A percentile compares a stretch with the other conserved stretches of the same genome.
Conservation (phyloP, 2,329 filamentous ascomycete species). For the Daldinia sp. region DNA sequence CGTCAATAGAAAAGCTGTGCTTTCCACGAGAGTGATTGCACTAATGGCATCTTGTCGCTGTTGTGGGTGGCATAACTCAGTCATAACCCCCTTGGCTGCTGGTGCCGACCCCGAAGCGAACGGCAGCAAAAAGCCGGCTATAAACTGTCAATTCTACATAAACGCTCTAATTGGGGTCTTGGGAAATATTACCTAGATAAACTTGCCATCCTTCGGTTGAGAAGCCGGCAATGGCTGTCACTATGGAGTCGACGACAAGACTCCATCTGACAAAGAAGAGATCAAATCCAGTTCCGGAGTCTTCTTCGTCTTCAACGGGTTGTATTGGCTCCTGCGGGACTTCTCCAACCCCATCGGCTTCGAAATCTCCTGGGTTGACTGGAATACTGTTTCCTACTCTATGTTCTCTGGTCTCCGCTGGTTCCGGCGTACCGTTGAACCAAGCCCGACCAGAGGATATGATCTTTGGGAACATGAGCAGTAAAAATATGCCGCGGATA, state of each 20-base stretch:
- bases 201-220: conserved; percentile 72
- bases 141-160: background rate
- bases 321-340: conserved; percentile 42
- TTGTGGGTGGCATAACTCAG: conserved; percentile 70
- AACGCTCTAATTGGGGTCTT: background rate
- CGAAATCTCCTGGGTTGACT: conserved; percentile 40
- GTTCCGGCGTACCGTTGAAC: conserved; percentile 41
- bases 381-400: conserved; percentile 30
- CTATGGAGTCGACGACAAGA: conserved; percentile 68
- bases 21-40: conserved; percentile 75
- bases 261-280: conserved; percentile 73
- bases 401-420: conserved; percentile 2
- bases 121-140: conserved; percentile 69
- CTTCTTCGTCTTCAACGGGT: conserved; percentile 42
- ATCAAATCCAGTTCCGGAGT: conserved; percentile 60
- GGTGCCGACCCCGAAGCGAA: conserved; percentile 74
- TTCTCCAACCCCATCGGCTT: conserved; percentile 36
- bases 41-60: conserved; percentile 72
- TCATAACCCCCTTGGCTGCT: conserved; percentile 76
- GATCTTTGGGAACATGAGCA: conserved; percentile 62
- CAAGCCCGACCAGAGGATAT: conserved; percentile 57
- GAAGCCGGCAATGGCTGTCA: conserved; percentile 70
- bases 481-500: conserved; percentile 63
- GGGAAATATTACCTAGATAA: conserved; percentile 59
- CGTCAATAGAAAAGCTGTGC: conserved; percentile 69